Evolutionary conservation across 1,284 basidiomycete genomes (phyloP).

Genomic region (Calocybe gambosa): DNA sequence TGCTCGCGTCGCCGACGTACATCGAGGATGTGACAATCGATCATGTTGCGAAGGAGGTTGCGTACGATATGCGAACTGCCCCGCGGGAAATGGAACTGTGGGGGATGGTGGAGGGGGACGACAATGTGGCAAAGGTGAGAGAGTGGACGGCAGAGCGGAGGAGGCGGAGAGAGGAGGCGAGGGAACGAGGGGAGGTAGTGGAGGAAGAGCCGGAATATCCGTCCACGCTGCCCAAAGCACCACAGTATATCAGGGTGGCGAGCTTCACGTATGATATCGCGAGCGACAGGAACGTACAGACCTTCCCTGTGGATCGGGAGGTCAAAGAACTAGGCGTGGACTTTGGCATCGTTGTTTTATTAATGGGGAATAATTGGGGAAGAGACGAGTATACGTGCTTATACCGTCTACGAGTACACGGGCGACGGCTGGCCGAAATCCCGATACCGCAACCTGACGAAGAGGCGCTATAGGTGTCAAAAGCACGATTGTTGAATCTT

Average conservation of each 20-base stretch:
- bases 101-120: slow-evolving; percentile 74
- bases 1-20: slow-evolving; percentile 62
- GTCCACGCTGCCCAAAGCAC: slow-evolving; percentile 42
- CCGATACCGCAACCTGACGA: slow-evolving; percentile 23
- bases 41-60: slow-evolving; percentile 76
- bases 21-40: slow-evolving; percentile 83
- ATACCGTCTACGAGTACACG: slow-evolving; percentile 83
- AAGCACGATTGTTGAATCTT: too few relatives aligned
- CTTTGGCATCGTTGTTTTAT: slow-evolving; percentile 75
- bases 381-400: slow-evolving; percentile 80
- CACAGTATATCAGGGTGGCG: slow-evolving; percentile 69
- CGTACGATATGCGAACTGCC: slow-evolving; percentile 74
- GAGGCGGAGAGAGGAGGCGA: slow-evolving; percentile 29
- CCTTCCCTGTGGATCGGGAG: slow-evolving; percentile 71
- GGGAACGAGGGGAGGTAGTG: slow-evolving; percentile 29
- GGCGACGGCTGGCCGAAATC: slow-evolving; percentile 30
- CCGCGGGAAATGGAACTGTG: slow-evolving; percentile 86
- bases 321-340: slow-evolving; percentile 68
- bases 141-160: slow-evolving; percentile 42
- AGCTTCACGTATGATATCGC: slow-evolving; percentile 78
- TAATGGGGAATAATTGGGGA: slow-evolving; percentile 85
- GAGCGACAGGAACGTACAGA: slow-evolving; percentile 70
- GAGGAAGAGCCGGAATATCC: slow-evolving; percentile 42
- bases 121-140: slow-evolving; percentile 58
- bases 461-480: slow-evolving; percentile 6